phyloP scores from a whole-genome alignment of 768 basidiomycete genomes.

The Podaxis sp. region DNA sequence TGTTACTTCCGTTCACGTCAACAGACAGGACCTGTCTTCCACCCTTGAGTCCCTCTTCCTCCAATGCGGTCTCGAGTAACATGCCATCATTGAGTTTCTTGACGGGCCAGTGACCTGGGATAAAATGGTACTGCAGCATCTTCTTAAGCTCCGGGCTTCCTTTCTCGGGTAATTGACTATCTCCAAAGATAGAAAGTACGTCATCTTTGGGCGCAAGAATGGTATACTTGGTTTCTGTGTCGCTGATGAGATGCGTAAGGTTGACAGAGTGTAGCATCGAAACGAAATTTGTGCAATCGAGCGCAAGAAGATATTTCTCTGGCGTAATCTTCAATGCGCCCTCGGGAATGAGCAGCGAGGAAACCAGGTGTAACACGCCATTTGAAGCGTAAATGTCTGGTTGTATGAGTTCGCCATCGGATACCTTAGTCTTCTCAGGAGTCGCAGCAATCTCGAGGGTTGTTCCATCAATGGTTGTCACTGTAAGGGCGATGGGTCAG shows the following conservation, averaged over 20 bases:
- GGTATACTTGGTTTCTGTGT: conserved; percentile 70
- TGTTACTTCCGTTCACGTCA: conserved; percentile 53
- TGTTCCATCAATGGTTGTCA: conserved; percentile 69
- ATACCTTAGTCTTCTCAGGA: conserved; percentile 53
- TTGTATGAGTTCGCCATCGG: conserved; percentile 60
- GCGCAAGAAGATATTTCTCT: conserved; percentile 90
- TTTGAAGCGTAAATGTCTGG: conserved; percentile 92
- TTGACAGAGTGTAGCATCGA: conserved; percentile 83
- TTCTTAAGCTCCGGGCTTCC: conserved; percentile 72
- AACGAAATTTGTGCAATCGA: conserved; percentile 91
- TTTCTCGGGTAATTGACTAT: conserved; percentile 55
- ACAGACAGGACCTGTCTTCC: conserved; percentile 71
- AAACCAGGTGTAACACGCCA: conserved; percentile 90
- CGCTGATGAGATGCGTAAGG: conserved; percentile 69
- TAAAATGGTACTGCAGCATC: conserved; percentile 85
- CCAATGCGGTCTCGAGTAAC: conserved; percentile 78
- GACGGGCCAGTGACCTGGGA: conserved; percentile 76
- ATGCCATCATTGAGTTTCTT: conserved; percentile 71
- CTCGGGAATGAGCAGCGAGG: conserved; percentile 75
- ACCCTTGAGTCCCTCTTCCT: conserved; percentile 66
- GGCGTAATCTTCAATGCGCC: conserved; percentile 81
- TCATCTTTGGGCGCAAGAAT: conserved; percentile 93
- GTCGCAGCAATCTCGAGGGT: conserved; percentile 60
- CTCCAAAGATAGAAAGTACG: conserved; percentile 60
- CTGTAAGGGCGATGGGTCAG: conserved; percentile 36